Conservation (phyloP, 1,139 yeast genomes). For the Scheffersomyces parashehatae region DNA sequence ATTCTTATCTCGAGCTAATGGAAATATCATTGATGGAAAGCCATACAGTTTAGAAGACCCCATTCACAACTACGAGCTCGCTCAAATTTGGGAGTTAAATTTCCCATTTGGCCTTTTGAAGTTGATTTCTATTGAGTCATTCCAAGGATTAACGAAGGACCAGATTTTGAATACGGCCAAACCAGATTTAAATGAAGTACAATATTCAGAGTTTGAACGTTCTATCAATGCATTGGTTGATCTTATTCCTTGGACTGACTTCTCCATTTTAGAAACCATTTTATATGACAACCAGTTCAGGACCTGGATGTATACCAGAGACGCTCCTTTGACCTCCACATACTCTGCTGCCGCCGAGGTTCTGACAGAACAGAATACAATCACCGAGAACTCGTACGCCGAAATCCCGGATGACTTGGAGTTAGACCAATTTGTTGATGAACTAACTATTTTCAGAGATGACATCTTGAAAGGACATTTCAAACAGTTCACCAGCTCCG, state of each 20-base stretch:
- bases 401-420: constrained; percentile 24
- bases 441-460: constrained; percentile 19
- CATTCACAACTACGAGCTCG: constrained; percentile 7
- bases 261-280: constrained; percentile 7
- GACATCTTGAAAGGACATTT: background rate
- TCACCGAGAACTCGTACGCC: constrained; percentile 6
- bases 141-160: constrained; percentile 1
- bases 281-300: constrained; percentile 2
- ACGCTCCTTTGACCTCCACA: background rate
- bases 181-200: constrained; percentile 2
- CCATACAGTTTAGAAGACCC: constrained; percentile 2
- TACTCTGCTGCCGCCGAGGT: background rate
- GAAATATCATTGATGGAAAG: constrained; percentile 2
- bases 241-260: constrained; percentile 8
- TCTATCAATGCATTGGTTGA: constrained; percentile 6
- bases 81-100: background rate
- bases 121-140: constrained; percentile 1
- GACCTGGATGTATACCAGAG: constrained; percentile 3
- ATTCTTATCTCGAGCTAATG: constrained; percentile 3
- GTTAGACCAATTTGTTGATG: constrained; percentile 25
- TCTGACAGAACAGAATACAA: background rate
- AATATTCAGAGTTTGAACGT: constrained; percentile 2
- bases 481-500: constrained; percentile 1
- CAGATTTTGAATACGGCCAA: constrained; percentile 3
- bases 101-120: background rate